These are phyloP conservation scores for Pseudogymnoascus sp. DNA, from an alignment of 2,329 filamentous ascomycete genomes.

Conservation along the genomic window DNA sequence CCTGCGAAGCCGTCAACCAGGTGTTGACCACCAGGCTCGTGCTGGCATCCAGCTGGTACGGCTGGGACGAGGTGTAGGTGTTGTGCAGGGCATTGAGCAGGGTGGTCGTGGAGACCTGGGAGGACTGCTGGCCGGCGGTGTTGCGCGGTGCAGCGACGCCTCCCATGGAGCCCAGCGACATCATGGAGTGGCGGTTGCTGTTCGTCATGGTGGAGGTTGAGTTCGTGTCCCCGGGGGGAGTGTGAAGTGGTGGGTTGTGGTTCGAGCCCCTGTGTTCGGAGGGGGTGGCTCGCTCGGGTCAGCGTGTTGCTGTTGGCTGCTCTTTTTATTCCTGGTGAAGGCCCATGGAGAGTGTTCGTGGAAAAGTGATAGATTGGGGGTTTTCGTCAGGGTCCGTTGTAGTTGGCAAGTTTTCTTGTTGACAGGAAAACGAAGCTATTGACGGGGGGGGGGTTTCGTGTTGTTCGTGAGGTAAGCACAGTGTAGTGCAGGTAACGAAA, in stretches of 20 bases:
- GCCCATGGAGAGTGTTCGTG: not conserved
- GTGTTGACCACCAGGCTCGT: slow-evolving; percentile 93
- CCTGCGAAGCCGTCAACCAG: slow-evolving; percentile 74
- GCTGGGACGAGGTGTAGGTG: slow-evolving; percentile 70
- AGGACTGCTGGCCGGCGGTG: slow-evolving; percentile 55
- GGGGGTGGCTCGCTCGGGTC: not conserved
- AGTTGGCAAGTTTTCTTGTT: not conserved
- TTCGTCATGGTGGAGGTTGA: not conserved
- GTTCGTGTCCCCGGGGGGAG: not conserved
- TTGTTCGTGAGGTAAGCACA: not conserved
- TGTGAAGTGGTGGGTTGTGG: not conserved
- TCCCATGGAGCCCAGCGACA: slow-evolving; percentile 55
- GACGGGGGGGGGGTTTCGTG: not conserved
- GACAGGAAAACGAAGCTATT: not conserved
- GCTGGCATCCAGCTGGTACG: slow-evolving; percentile 82
- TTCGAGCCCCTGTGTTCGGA: not conserved
- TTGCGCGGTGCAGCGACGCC: slow-evolving; percentile 43
- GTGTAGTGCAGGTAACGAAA: not conserved
- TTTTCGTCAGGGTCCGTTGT: not conserved
- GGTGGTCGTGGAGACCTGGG: slow-evolving; percentile 85
- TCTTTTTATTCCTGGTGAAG: not conserved
- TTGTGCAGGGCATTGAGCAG: slow-evolving; percentile 88
- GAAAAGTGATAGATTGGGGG: not conserved
- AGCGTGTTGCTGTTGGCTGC: not conserved
- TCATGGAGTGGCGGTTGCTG: slow-evolving; percentile 45